Evolutionary conservation across 1,284 basidiomycete species (phyloP), one percentile per base, ranked within the genome.

Genomic region (Entoloma clypeatum): DNA sequence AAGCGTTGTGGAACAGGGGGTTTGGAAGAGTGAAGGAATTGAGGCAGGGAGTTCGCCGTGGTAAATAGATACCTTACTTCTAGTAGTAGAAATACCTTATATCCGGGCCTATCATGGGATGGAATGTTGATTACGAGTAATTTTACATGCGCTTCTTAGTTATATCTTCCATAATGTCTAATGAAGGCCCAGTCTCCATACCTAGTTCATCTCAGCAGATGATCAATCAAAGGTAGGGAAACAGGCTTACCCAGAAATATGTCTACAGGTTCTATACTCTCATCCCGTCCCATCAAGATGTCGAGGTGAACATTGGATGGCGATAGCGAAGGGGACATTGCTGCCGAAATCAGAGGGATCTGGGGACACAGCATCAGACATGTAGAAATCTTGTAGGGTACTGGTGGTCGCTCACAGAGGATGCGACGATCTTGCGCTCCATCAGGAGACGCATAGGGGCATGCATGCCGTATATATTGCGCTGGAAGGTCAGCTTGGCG

Each of bases 221-320:
- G 17, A 28, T n/a, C 2, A 24, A 39, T n/a, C 18, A 14, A 21
- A 45, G 36, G n/a, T 7, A 13, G 25, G 21, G 2, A 16, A 22
- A 2, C 24, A 8, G 10, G 42, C 75, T 31, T 50, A 87, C 87
- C 77, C 28, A 68, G 62, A 62, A 92, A 87, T 51, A 92, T 72
- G 55, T 94, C 91, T 1, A 64, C 64, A 5, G 81, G 73, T 33
- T 86, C 83, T 40, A 96, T 71, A 13, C 65, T 71, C 63, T 94
- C 90, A 60, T 97, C 93, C 17, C 83, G 79, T 32, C 93, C 93
- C 78, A 88, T 86, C 39, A 97, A 66, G 53, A 96, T 90, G 61
- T 97, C 93, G 22, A 94, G 78, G 51, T 89, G 84, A 33, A 95
- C 58, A 63, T 96, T 94, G 17, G 83, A 79, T 44, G 75, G 76